phyloP scores from a whole-genome alignment of 768 basidiomycete genomes.

The Exidia glandulosa region DNA sequence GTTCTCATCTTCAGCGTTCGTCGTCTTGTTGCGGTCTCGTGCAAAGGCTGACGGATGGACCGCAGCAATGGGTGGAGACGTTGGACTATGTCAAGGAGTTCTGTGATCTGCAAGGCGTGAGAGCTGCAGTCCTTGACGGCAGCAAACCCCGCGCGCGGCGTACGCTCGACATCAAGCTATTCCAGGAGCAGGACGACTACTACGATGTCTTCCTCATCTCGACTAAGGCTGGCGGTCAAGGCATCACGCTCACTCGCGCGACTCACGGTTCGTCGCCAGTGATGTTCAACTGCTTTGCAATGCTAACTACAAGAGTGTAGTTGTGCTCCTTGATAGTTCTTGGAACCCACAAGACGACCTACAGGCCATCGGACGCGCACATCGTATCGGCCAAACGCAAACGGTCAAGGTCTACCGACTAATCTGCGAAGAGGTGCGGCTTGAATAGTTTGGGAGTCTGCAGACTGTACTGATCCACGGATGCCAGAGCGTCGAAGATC shows the following conservation, averaged over 20 bases:
- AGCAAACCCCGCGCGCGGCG: slow-evolving; percentile 40
- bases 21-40: background rate
- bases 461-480: background rate
- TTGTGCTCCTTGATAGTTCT: slow-evolving; percentile 20
- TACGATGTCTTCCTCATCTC: slow-evolving; percentile 61
- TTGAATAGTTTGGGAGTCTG: background rate
- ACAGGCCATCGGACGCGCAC: slow-evolving; percentile 21
- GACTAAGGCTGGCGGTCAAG: slow-evolving; percentile 62
- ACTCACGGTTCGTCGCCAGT: background rate
- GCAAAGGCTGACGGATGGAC: background rate
- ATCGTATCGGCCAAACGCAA: slow-evolving; percentile 60
- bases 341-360: slow-evolving; percentile 29
- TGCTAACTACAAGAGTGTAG: background rate
- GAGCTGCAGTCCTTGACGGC: slow-evolving; percentile 55
- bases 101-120: slow-evolving; percentile 44
- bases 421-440: slow-evolving; percentile 41
- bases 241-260: slow-evolving; percentile 16
- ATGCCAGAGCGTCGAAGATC: slow-evolving; percentile 55
- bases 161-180: slow-evolving; percentile 47
- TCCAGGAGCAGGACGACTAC: slow-evolving; percentile 47
- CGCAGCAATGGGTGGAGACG: slow-evolving; percentile 32
- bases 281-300: no score
- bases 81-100: slow-evolving; percentile 61
- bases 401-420: slow-evolving; percentile 61
- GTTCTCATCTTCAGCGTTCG: slow-evolving; percentile 60